Evolutionary conservation across 2,329 filamentous ascomycete genomes (phyloP), one percentile per base, ranked within the genome.

Genomic region (Colletotrichum zoysiae): DNA sequence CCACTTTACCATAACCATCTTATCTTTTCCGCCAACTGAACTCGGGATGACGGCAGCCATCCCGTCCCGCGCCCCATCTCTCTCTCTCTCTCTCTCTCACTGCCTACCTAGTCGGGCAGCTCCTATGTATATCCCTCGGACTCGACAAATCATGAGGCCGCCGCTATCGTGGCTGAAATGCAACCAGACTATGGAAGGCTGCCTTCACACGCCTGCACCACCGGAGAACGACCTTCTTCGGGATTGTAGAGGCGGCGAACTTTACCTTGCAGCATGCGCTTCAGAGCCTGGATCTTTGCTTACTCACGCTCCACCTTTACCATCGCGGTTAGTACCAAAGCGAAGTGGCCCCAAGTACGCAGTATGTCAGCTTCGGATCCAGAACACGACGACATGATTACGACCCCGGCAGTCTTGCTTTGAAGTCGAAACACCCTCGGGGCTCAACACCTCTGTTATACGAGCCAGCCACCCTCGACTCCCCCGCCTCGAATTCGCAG

Each of bases 1-100:
- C 69, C 69, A 71, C 69, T 46, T 35, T 40, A 46, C 53, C 58
- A 40, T 50, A 59, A 30, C 63, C 69, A 46, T 69, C 58, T 63
- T 30, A 48, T 51, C 38, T 63, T 42, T n/a, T 53, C 38, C 56
- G 42, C 35, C 48, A 33, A 38, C 57, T 50, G 23, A n/a, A n/a
- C 56, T 42, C 42, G 26, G 53, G 20, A 48, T 55, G 55, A 42
- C 20, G 30, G 44, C 16, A 40, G 38, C 23, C 23, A 40, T 53
- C 46, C 53, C 65, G 50, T 42, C 61, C 55, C 16, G 14, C 7
- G 35, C 50, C 50, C 46, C 7, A 60, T 44, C 44, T 38, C 35
- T 38, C 61, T 35, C 50, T 42, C 8, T 9, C 40, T 42, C 12
- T 35, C 35, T 42, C 42, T 44, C 42, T 33, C 50, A 9, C 61